phyloP scores from a whole-genome alignment of 2,329 filamentous ascomycete genomes.

The Bisporella sp. region DNA sequence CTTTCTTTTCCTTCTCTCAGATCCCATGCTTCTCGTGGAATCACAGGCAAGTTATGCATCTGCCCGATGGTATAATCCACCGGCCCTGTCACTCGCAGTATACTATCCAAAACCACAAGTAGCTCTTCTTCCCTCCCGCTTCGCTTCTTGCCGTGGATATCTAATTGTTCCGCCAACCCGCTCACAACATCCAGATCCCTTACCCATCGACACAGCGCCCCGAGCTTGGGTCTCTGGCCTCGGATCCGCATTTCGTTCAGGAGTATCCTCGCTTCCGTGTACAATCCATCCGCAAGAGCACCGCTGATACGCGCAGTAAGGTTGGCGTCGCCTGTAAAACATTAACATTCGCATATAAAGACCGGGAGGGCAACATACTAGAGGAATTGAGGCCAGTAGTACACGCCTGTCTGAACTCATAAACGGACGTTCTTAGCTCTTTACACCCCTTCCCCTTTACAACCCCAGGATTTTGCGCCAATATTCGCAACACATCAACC shows the following conservation, averaged over 20 bases:
- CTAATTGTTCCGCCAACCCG: constrained; percentile 51
- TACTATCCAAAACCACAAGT: constrained; percentile 54
- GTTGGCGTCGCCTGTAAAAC: constrained; percentile 44
- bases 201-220: constrained; percentile 66
- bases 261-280: constrained; percentile 56
- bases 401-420: constrained; percentile 62
- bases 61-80: constrained; percentile 41
- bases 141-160: constrained; percentile 31
- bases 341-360: constrained; percentile 1
- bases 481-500: constrained; percentile 53
- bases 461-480: constrained; percentile 51
- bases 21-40: constrained; percentile 55
- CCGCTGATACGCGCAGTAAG: constrained; percentile 60
- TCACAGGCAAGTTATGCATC: constrained; percentile 38
- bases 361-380: constrained; percentile 28
- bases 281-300: constrained; percentile 58
- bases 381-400: constrained; percentile 57
- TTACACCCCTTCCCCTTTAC: constrained; percentile 65
- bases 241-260: constrained; percentile 65
- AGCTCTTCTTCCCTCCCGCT: constrained; percentile 45
- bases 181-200: constrained; percentile 64
- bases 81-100: constrained; percentile 56
- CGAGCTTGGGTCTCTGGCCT: constrained; percentile 58
- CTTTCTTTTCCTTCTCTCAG: constrained; percentile 37
- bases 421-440: constrained; percentile 58